These are phyloP conservation scores for Crucihimalaya himalaica DNA, from an alignment of 345 rosid genomes.

Conservation along the genomic window DNA sequence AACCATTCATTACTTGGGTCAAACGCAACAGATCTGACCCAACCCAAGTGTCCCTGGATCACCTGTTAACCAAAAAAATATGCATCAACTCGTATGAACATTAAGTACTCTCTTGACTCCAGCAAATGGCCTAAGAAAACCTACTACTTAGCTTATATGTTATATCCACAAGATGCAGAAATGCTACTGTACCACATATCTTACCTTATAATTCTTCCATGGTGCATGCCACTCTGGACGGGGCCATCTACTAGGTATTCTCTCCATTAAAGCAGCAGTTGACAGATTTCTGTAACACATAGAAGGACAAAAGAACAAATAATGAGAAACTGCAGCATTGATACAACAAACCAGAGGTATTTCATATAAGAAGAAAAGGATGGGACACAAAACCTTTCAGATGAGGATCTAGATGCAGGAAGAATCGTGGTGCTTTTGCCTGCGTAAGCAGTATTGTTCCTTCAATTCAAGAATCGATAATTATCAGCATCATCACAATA, in stretches of 20 bases:
- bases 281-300: conserved; percentile 55
- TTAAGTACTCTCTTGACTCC: neutral
- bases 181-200: conserved; percentile 15
- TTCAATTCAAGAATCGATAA: conserved; percentile 27
- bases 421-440: conserved; percentile 60
- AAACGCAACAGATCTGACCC: conserved; percentile 94
- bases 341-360: neutral
- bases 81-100: neutral
- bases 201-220: conserved; percentile 91
- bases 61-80: conserved; percentile 24
- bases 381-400: conserved; percentile 57
- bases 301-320: neutral
- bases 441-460: conserved; percentile 51
- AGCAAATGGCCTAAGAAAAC: conserved; percentile 1
- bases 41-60: conserved; percentile 93
- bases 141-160: neutral
- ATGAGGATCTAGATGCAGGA: conserved; percentile 56
- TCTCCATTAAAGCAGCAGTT: conserved; percentile 80
- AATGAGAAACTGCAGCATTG: neutral
- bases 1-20: conserved; percentile 95
- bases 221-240: conserved; percentile 91
- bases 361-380: neutral
- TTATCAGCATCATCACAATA: conserved; percentile 14
- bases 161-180: conserved; percentile 2
- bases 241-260: conserved; percentile 94